Evolutionary conservation across 2,329 filamentous ascomycete genomes (phyloP), one percentile per base, ranked within the genome.

Genomic region (Fusarium vanettenii): DNA sequence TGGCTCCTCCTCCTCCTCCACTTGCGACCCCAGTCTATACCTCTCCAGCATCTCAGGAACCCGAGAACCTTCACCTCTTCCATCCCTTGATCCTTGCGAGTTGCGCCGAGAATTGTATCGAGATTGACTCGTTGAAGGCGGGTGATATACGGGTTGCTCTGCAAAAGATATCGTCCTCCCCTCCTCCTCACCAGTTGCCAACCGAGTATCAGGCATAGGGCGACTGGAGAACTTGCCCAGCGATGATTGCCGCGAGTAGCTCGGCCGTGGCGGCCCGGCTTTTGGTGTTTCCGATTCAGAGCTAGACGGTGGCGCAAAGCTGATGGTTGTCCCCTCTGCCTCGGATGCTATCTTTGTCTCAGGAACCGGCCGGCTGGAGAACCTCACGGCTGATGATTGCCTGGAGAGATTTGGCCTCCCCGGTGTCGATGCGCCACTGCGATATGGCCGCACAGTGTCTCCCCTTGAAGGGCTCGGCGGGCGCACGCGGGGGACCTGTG

Each of bases 291-390:
- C 78, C 9, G 72, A 72, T 9, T 76, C 70, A 7, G 80, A 78
- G 6, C 79, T 79, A 16, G 79, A 75, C 10, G 83, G 80, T 6
- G 83, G 70, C 62, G 70, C 90, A 81, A 97, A 97, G 89, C 93
- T 94, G 72, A 97, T 95, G 41, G 79, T 83, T 1, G 89, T 85
- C 1, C 78, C 79, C 1, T 89, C 90, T 66, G 92, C 93, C 69
- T 93, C 90, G 1, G 86, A 85, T 4, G 90, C 89, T 25, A 95
- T 88, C 70, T 87, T 89, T 2, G 93, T 92, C 73, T 93, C 90
- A 0, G 94, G 94, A 1, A 94, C 90, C 0, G 93, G 91, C 7
- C 90, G 91, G 60, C 92, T 95, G 0, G 92, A 92, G 80, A 96
- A 96, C 41, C 90, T 90, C 52, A 89, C 84, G 2, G 88, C 78